phyloP scores from a whole-genome alignment of 202 grass and related monocot genomes.

The Carex arenaria region DNA sequence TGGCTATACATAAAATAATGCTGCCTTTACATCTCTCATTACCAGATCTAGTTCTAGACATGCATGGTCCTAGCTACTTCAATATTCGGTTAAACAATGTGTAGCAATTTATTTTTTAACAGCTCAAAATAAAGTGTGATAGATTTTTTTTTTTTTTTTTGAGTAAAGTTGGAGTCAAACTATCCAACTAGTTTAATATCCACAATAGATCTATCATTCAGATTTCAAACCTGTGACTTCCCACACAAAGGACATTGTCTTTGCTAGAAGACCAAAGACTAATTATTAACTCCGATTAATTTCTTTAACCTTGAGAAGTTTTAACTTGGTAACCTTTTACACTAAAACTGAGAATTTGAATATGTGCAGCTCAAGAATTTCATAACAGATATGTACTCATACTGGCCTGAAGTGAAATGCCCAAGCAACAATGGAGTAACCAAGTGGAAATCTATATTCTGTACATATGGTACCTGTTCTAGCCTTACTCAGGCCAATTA shows the following conservation, averaged over 20 bases:
- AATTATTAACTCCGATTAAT: no score
- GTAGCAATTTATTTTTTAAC: not conserved
- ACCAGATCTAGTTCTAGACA: not conserved
- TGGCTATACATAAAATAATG: not conserved
- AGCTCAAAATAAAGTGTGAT: not conserved
- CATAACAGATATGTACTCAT: slow-evolving; percentile 18
- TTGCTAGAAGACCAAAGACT: no score
- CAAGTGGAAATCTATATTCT: slow-evolving; percentile 12
- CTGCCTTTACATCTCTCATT: not conserved
- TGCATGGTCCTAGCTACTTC: not conserved
- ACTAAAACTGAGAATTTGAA: not conserved
- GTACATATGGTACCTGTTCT: slow-evolving; percentile 23
- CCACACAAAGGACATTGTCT: no score
- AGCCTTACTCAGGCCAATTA: slow-evolving; percentile 11
- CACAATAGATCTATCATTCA: no score
- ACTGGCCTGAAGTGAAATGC: slow-evolving; percentile 24
- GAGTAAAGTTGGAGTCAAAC: no score
- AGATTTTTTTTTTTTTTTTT: not conserved
- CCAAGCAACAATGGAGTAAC: slow-evolving; percentile 21
- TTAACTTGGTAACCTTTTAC: not conserved
- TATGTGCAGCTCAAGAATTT: slow-evolving; percentile 13
- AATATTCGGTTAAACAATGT: not conserved
- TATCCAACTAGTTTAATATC: no score
- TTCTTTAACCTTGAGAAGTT: not conserved
- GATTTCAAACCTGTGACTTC: no score